Percentiles rank a stretch among this genome's conserved stretches.
Conservation (phyloP, 495 filamentous ascomycete species). For the Penicillium canescens region DNA sequence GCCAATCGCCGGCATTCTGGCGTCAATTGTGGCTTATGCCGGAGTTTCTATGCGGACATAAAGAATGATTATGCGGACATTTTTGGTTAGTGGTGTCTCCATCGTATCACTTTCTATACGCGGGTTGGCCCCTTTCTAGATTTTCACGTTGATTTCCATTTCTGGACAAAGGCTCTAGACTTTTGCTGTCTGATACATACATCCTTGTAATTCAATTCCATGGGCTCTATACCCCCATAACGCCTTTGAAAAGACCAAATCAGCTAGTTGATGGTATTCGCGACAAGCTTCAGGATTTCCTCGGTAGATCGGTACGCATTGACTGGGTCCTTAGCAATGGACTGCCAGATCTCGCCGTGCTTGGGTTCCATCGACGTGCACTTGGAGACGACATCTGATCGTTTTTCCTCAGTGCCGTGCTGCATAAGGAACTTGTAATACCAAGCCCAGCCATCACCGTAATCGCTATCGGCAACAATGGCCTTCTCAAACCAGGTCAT, state of each 20-base stretch:
- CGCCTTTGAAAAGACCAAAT: conserved; percentile 5
- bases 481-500: conserved; percentile 97
- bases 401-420: conserved; percentile 92
- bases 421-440: conserved; percentile 90
- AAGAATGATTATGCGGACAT: too few species aligned
- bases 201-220: conserved; percentile 6
- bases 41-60: too few species aligned
- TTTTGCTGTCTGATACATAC: not conserved
- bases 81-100: too few species aligned
- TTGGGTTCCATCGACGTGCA: conserved; percentile 76
- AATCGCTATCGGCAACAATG: conserved; percentile 77
- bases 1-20: too few species aligned
- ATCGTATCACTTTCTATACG: too few species aligned
- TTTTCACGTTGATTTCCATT: too few species aligned
- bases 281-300: conserved; percentile 79
- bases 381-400: conserved; percentile 73
- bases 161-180: not conserved
- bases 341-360: conserved; percentile 93
- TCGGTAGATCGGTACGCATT: conserved; percentile 72
- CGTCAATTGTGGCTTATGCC: too few species aligned
- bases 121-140: too few species aligned
- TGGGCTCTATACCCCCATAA: conserved; percentile 4
- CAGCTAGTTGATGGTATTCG: conserved; percentile 33
- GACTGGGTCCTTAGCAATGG: conserved; percentile 78
- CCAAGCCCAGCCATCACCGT: conserved; percentile 97